Evolutionary conservation across 495 filamentous ascomycete species (phyloP).

Genomic region (Penicillium salamii): DNA sequence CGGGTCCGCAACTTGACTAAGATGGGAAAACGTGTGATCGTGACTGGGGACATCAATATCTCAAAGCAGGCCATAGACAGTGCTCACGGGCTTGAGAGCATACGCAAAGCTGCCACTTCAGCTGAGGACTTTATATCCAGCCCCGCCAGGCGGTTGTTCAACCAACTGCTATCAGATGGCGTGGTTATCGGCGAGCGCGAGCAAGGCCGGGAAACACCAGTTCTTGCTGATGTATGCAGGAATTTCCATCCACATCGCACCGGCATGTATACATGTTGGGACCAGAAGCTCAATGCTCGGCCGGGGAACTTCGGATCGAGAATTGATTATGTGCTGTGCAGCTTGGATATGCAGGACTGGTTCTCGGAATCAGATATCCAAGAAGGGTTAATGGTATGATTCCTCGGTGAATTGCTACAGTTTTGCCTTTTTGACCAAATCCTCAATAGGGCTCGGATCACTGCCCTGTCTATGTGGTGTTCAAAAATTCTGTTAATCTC

Average conservation of each 20-base stretch:
- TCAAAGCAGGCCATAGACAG: conserved; percentile 70
- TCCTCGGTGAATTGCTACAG: background rate
- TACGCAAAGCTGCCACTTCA: conserved; percentile 65
- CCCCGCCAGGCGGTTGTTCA: conserved; percentile 78
- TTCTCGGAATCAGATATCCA: conserved; percentile 88
- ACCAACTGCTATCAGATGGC: conserved; percentile 74
- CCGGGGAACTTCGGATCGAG: conserved; percentile 88
- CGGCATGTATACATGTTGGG: conserved; percentile 98
- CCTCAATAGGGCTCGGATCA: conserved; percentile 78
- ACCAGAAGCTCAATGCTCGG: conserved; percentile 78
- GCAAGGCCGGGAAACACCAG: conserved; percentile 66
- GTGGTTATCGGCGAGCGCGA: conserved; percentile 69
- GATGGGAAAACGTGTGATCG: conserved; percentile 75
- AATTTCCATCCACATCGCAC: conserved; percentile 72
- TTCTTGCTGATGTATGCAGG: conserved; percentile 83
- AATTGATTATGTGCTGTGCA: conserved; percentile 92
- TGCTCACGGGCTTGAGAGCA: conserved; percentile 63
- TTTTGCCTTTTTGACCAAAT: conserved; percentile 5
- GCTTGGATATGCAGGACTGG: conserved; percentile 76
- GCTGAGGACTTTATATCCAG: conserved; percentile 68
- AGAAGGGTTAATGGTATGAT: conserved; percentile 75
- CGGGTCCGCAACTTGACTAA: conserved; percentile 81
- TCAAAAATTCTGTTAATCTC: conserved; percentile 59
- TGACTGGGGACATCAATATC: conserved; percentile 92
- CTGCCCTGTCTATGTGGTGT: conserved; percentile 84